These are phyloP conservation scores for Gardenia jasminoides DNA, from an alignment of 257 asterid species.

Conservation along the genomic window DNA sequence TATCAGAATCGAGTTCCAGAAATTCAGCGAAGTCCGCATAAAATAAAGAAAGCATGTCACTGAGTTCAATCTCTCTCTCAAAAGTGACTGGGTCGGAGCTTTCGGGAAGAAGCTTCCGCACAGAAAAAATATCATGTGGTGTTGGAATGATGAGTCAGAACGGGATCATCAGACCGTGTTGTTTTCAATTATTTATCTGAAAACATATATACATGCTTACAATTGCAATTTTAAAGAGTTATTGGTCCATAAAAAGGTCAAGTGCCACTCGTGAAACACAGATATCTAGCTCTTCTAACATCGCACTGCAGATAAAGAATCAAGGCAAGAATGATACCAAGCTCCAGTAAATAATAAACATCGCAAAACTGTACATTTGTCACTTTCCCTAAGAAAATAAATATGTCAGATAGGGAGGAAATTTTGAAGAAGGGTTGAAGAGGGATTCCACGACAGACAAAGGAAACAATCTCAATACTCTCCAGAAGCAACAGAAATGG, in stretches of 20 bases:
- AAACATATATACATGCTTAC: neutral
- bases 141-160: conserved; percentile 20
- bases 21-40: neutral
- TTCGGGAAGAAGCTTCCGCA: conserved; percentile 13
- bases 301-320: too few species aligned
- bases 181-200: conserved; percentile 1
- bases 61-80: conserved; percentile 5
- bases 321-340: neutral
- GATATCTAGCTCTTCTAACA: neutral
- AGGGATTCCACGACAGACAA: neutral
- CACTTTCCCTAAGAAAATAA: neutral
- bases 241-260: neutral
- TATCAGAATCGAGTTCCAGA: conserved; percentile 4
- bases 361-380: neutral
- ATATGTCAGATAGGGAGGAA: neutral
- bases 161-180: neutral
- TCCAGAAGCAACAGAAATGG: neutral
- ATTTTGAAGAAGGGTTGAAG: neutral
- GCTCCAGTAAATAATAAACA: neutral
- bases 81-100: neutral
- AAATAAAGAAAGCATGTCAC: neutral
- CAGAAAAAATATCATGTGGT: conserved; percentile 7
- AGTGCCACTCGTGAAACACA: neutral
- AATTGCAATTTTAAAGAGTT: neutral
- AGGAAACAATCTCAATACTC: neutral